Evolutionary conservation across 179 eudicot species (phyloP), one percentile per base, ranked within the genome.

Genomic region (Beta corolliflora): DNA sequence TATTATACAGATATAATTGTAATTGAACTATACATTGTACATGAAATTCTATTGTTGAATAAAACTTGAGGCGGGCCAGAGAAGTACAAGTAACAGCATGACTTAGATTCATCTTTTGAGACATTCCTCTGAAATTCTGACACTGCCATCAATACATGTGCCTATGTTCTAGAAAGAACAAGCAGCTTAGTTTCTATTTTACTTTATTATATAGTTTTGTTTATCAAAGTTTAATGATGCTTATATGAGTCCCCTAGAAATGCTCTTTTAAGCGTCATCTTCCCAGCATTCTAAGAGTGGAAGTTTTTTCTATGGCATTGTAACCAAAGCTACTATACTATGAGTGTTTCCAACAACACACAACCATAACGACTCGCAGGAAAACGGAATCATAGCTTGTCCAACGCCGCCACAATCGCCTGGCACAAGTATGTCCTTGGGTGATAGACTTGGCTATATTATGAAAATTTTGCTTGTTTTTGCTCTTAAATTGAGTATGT

Each of bases 51-150:
- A 77, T 14, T 13, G 25, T 52, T 29, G 56, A 55, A 55, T 54
- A 1, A 11, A 67, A 68, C 7, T 54, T 18, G 58, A 13, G 58
- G 59, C 76, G 81, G 72, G 21, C 67, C 55, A 55, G 21, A 5
- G 9, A 67, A 56, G 16, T 56, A 67, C 69, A 70, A 67, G 41
- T 58, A 23, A 76, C 61, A 67, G 76, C 80, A 46, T 29, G n/a
- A 52, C 70, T 53, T 46, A 45, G 3, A 7, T 50, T 44, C 78
- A 59, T 75, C 75, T 81, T 76, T 75, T 56, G 80, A 76, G 75
- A 81, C 80, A 81, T 81, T 68, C 69, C 75, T n/a, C 60, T 44
- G 50, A n/a, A 61, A 56, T 9, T 45, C 77, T 72, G 69, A 48
- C 71, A 58, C 58, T 73, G 66, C 66, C 52, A 55, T 75, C 83